Percentiles rank a stretch among this genome's conserved stretches.
These are phyloP conservation scores for Colletotrichum sp. DNA, from an alignment of 2,329 filamentous ascomycete species.

Conservation along the genomic window DNA sequence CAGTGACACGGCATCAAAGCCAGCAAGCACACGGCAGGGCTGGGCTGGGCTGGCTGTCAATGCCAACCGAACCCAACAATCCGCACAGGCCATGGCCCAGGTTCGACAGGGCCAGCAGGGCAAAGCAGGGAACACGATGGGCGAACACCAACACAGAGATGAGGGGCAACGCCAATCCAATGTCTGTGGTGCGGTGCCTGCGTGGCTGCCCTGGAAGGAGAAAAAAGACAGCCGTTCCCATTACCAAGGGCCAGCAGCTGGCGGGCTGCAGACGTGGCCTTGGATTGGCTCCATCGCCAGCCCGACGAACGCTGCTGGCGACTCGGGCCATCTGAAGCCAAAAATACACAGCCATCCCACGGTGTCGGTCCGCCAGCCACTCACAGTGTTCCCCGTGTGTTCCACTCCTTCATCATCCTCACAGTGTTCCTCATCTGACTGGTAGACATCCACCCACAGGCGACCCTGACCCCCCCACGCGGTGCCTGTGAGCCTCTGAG, in stretches of 20 bases:
- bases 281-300: not conserved
- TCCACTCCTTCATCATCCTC: not conserved
- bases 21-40: not conserved
- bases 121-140: not conserved
- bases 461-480: not conserved
- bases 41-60: not conserved
- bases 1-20: conserved; percentile 5
- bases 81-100: not conserved
- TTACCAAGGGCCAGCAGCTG: not conserved
- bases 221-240: not conserved
- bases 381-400: not conserved
- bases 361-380: conserved; percentile 5
- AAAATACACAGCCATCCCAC: conserved; percentile 5
- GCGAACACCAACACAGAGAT: not conserved
- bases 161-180: not conserved
- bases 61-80: not conserved
- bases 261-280: not conserved
- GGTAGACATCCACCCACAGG: not conserved
- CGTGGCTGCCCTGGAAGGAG: not conserved
- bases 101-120: not conserved
- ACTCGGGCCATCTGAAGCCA: conserved; percentile 9
- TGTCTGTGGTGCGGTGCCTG: not conserved
- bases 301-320: not conserved
- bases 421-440: not conserved
- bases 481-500: not conserved